phyloP scores from a whole-genome alignment of 805 yeast genomes.

The Saccharomycopsis sp. region DNA sequence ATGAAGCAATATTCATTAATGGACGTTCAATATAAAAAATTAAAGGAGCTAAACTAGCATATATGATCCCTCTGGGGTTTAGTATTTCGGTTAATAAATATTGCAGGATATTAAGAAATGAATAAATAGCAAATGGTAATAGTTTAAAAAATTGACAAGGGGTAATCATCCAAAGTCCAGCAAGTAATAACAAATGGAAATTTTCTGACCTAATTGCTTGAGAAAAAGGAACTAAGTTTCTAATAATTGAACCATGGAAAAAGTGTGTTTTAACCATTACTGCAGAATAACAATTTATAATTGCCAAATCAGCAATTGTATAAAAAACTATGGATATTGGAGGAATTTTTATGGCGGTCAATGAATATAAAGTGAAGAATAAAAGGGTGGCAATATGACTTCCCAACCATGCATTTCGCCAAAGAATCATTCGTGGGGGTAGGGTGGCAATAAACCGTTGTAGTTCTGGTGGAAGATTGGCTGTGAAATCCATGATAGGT shows the following conservation, averaged over 20 bases:
- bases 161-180: conserved; percentile 14
- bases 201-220: conserved; percentile 17
- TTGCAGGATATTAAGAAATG: conserved; percentile 13
- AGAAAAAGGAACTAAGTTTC: conserved; percentile 15
- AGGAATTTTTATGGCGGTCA: conserved; percentile 9
- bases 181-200: conserved; percentile 16
- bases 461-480: conserved; percentile 5
- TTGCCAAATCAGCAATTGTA: conserved; percentile 9
- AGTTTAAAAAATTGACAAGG: conserved; percentile 16
- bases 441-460: neutral
- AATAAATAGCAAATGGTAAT: conserved; percentile 17
- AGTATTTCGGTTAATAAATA: conserved; percentile 5
- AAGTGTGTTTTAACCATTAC: conserved; percentile 8
- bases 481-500: no score
- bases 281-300: conserved; percentile 10
- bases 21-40: conserved; percentile 55
- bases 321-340: conserved; percentile 8
- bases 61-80: neutral
- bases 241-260: conserved; percentile 2
- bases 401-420: conserved; percentile 2
- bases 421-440: neutral
- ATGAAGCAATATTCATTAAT: conserved; percentile 64
- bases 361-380: conserved; percentile 1
- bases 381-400: conserved; percentile 4
- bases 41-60: conserved; percentile 42